Evolutionary conservation across 2,329 filamentous ascomycete species (phyloP).

Genomic region (Trichoderma atrobrunneum): DNA sequence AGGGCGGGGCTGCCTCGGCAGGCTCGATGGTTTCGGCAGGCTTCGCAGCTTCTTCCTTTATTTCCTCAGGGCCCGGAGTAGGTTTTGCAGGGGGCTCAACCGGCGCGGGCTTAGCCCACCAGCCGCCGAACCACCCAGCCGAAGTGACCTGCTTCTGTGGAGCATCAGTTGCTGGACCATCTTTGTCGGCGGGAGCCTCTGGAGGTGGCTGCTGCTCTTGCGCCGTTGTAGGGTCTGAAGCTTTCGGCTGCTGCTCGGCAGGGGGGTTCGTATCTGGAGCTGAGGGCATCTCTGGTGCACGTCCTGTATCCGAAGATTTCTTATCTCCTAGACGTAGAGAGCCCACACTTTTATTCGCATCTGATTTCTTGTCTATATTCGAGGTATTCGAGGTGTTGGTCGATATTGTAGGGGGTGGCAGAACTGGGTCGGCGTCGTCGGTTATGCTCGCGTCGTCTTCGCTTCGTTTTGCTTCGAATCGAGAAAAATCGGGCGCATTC

Average conservation of each 20-base stretch:
- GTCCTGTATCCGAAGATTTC: not conserved
- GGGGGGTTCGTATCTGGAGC: not conserved
- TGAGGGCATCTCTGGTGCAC: not conserved
- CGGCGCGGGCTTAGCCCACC: conserved; percentile 38
- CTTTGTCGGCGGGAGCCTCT: conserved; percentile 26
- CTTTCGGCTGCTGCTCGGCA: not conserved
- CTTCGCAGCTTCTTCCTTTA: not conserved
- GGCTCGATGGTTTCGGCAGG: not conserved
- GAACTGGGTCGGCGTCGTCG: not conserved
- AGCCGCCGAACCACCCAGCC: conserved; percentile 57
- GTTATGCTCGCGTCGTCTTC: conserved; percentile 33
- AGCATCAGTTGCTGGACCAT: not conserved
- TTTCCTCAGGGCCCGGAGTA: not conserved
- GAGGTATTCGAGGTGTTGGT: not conserved
- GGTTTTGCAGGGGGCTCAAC: conserved; percentile 24
- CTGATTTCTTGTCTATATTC: not conserved
- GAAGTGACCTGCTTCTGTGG: conserved; percentile 31
- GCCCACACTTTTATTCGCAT: not conserved
- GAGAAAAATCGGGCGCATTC: conserved; percentile 48
- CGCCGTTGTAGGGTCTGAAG: not conserved
- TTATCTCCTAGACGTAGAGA: not conserved
- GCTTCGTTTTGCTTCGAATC: conserved; percentile 45
- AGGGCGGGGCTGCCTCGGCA: conserved; percentile 22
- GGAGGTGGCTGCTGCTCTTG: not conserved
- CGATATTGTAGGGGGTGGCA: conserved; percentile 24